Percentiles rank a stretch among this genome's conserved stretches.
phyloP scores from a whole-genome alignment of 2,329 filamentous ascomycete species.

The Elsinoe australis region DNA sequence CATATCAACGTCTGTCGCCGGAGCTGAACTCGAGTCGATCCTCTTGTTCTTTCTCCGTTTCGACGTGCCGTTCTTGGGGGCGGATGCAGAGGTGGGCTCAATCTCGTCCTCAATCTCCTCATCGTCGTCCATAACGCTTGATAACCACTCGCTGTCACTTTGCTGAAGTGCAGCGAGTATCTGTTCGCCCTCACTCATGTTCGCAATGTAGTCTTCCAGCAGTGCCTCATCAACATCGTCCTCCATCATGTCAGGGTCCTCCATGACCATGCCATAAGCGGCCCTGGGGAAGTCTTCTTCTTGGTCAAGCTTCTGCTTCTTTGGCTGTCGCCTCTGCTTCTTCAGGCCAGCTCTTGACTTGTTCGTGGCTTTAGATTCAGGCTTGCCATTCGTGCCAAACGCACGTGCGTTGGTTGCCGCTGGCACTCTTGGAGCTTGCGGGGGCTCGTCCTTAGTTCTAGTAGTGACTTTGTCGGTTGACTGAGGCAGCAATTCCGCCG shows the following conservation, averaged over 20 bases:
- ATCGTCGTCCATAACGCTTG: conserved; percentile 19
- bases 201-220: conserved; percentile 63
- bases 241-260: conserved; percentile 16
- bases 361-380: too few relatives aligned
- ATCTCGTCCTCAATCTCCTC: conserved; percentile 18
- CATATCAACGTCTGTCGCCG: conserved; percentile 8
- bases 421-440: too few relatives aligned
- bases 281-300: neutral
- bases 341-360: neutral
- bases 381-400: too few relatives aligned
- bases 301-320: conserved; percentile 26
- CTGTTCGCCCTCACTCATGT: conserved; percentile 39
- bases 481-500: too few relatives aligned
- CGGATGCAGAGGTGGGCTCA: conserved; percentile 21
- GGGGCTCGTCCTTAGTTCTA: too few relatives aligned
- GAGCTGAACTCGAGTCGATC: neutral
- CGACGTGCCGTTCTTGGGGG: conserved; percentile 20
- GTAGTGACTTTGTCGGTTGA: neutral
- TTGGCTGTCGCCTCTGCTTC: conserved; percentile 15
- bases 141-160: conserved; percentile 27
- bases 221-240: conserved; percentile 47
- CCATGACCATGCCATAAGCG: conserved; percentile 1
- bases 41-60: conserved; percentile 21
- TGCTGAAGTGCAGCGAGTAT: conserved; percentile 24
- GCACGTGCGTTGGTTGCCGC: too few relatives aligned